phyloP scores from a whole-genome alignment of 306 rosid species.

The Cucumis hystrix region DNA sequence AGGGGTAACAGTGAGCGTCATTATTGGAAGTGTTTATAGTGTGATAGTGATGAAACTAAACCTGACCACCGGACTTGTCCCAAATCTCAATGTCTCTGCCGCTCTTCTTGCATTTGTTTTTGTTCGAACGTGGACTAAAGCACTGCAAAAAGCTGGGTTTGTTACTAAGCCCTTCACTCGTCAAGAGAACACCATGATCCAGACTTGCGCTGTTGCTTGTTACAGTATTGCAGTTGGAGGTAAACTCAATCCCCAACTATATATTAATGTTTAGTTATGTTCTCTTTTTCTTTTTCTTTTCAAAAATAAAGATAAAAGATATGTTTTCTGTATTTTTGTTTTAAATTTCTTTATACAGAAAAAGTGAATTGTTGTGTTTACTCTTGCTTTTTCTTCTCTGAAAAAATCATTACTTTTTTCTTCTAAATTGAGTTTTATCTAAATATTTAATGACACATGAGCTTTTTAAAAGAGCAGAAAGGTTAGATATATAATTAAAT shows the following conservation, averaged over 20 bases:
- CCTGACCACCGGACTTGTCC: slow-evolving; percentile 83
- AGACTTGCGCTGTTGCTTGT: slow-evolving; percentile 84
- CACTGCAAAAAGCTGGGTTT: slow-evolving; percentile 42
- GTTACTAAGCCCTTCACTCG: slow-evolving; percentile 67
- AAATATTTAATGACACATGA: no score
- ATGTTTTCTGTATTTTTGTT: neutral
- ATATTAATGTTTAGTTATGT: neutral
- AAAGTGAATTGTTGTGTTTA: no score
- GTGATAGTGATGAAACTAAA: slow-evolving; percentile 79
- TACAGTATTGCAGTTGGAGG: slow-evolving; percentile 82
- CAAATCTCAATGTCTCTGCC: slow-evolving; percentile 75
- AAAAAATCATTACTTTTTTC: no score
- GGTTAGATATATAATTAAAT: no score
- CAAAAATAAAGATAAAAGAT: neutral
- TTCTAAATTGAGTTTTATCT: no score
- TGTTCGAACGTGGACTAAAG: slow-evolving; percentile 57
- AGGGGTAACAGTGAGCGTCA: slow-evolving; percentile 56
- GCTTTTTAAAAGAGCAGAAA: no score
- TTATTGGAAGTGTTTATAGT: slow-evolving; percentile 57
- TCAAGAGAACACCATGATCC: slow-evolving; percentile 91
- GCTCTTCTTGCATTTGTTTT: slow-evolving; percentile 73
- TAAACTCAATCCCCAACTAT: neutral
- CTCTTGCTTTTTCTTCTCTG: no score
- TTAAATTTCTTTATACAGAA: no score
- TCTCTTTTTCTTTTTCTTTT: neutral